Base-by-base conservation (phyloP, 768 basidiomycete genomes). In the Leccinum uliginosum region DNA sequence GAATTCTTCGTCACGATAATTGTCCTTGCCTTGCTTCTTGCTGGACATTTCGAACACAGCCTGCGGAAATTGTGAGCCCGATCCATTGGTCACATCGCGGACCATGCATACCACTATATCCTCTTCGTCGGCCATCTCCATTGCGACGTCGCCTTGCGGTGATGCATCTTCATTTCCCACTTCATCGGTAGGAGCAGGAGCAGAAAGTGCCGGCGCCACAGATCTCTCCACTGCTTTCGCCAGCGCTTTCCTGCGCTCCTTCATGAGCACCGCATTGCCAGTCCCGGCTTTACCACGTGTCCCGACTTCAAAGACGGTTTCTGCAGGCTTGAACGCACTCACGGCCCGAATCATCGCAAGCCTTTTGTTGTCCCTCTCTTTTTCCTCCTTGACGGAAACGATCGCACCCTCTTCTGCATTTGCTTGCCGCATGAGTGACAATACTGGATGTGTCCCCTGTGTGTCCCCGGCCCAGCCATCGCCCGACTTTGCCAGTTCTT, bases 291-390 rank as follows among this genome's bases (percentile, higher is more conserved):
- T 81, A 3, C 87, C 89, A 63, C 91, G 84, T 10, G 84, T 81
- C 1, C 89, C 91, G 30, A 94, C 77, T 73, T 98, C 96, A 58
- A 98, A 87, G 30, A 97, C 87, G 0, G 95, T 98, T 71, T 98
- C 96, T 0, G 78, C 68, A 15, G 96, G 96, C 23, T 76, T 81
- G 77, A 97, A 98, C 6, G 88, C 77, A 61, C 83, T 87, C 49
- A 98, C 85, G n/a, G 80, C 80, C 30, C 80, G 79, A 34, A 98
- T 74, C 35, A 98, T 76, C 23, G 78, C 77, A 46, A 85, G 82
- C 57, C 87, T 81, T 38, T 80, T 81, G 34, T 80, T 77, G 23
- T 64, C 65, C 12, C 27, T 59, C 35, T 60, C 59, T 29, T 27
- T 51, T 53, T 85, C 84, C 46, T 76, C 73, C 6, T 72, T 73